Evolutionary conservation across 345 rosid genomes (phyloP).

Genomic region (Boechera divaricarpa): DNA sequence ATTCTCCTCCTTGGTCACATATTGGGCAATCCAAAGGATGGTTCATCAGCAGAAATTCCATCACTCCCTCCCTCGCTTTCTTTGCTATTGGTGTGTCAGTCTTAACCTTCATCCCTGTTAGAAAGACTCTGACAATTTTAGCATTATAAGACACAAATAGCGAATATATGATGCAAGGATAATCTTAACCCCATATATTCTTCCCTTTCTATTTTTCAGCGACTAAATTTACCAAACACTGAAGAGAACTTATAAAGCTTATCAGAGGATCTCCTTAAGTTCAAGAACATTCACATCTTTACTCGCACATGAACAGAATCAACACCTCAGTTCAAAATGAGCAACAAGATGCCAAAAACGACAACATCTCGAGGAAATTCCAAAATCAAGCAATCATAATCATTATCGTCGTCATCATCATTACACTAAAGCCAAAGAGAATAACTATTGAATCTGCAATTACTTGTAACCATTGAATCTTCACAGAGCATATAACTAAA

Average conservation of each 20-base stretch:
- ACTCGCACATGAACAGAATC: background rate
- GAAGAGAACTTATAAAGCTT: background rate
- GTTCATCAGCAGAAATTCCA: conserved; percentile 96
- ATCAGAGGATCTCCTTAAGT: too few species aligned
- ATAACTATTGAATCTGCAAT: background rate
- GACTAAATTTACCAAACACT: background rate
- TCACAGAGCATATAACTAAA: background rate
- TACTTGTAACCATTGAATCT: background rate
- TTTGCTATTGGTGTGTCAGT: conserved; percentile 91
- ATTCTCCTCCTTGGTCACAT: conserved; percentile 98
- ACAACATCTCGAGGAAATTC: background rate
- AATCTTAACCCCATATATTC: background rate
- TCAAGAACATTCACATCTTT: background rate
- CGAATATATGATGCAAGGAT: background rate
- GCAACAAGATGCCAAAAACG: background rate
- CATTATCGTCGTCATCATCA: background rate
- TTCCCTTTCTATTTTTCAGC: background rate
- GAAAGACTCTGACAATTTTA: conserved; percentile 18
- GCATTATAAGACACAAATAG: background rate
- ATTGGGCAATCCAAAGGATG: conserved; percentile 98
- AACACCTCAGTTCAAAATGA: conserved; percentile 5
- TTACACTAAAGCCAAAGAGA: background rate
- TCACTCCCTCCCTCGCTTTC: conserved; percentile 97
- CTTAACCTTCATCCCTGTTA: conserved; percentile 94
- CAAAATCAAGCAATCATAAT: background rate